Evolutionary conservation across 2,329 filamentous ascomycete genomes (phyloP), one percentile per base, ranked within the genome.

Genomic region (Setomelanomma holmii): DNA sequence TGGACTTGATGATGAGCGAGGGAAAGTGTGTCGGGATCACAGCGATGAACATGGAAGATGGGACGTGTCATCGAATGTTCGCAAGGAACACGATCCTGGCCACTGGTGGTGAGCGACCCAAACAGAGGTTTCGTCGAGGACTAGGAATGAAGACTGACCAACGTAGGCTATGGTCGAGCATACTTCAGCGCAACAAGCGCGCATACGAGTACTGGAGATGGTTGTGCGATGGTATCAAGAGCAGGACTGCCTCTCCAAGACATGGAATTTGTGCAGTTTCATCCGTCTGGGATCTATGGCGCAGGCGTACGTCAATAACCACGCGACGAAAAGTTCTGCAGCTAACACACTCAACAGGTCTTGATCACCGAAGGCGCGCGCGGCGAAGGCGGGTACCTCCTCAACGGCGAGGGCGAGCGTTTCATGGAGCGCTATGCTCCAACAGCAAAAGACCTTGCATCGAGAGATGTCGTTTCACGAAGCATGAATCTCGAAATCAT

Each of bases 401-500:
- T 81, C n/a, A 82, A 81, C 58, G 63, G 64, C 10, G 67, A 79
- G 61, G 79, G 79, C 41, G 79, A 82, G 54, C 71, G 78, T 19
- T 82, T 82, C 52, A 81, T 82, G 79, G 76, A 81, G 53, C 72
- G 78, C n/a, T 82, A 82, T 48, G 79, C 79, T 2, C 79, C 79
- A 4, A 80, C 78, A 14, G 79, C 79, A 0, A 80, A 80, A 56
- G 79, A 81, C 52, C 73, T 82, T 6, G 79, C 79, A 21, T 79
- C 76, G 2, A 66, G 79, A 53, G 79, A 82, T 39, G 79, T 81
- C 2, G 79, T 81, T 1, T 76, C 75, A 2, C 68, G 79, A 40
- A 76, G 72, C 7, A 81, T 81, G 79, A 80, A 78, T 45, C 75
- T 80, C 46, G 79, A 82, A 49, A 81, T 81, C 23, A 69, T 76